Base-by-base conservation (phyloP, 257 asterid genomes). In the Jasminum sambac region DNA sequence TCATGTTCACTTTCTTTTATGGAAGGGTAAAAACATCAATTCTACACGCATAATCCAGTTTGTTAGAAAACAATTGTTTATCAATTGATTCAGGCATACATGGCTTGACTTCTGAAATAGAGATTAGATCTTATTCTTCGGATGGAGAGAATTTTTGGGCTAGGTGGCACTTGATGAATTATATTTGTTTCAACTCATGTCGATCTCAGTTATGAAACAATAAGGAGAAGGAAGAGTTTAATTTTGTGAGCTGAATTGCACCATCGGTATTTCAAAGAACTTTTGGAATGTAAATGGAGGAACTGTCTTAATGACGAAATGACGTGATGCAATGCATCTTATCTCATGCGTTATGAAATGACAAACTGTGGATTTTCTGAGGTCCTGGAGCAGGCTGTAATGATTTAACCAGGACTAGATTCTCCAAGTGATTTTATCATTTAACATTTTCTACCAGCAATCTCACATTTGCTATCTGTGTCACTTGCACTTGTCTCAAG, bases 141-240 rank as follows among this genome's bases (percentile, higher is more conserved):
- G 7, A 4, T 19, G 21, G 12, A 64, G 40, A 23, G n/a, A 5
- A 21, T 64, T 10, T 25, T 38, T 64, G 55, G 21, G 41, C 36
- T 55, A 1, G 57, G 8, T 46, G 77, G 66, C 13, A 39, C 26
- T 50, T 17, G 14, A 23, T 52, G 25, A 62, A 10, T 46, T 46
- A 25, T 24, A 48, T 39, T 21, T 58, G 58, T 44, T 12, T 11
- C 40, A 59, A 42, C 63, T 46, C 67, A 58, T 65, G 40, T 34
- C 66, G 46, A 23, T 19, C 48, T 42, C 36, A 52, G 34, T 41
- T 48, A 34, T 50, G 63, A 48, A 46, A 44, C 63, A 50, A 36
- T n/a, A 58, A 30, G 52, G 36, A 25, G 13, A 14, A 38, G 30
- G 26, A 64, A 57, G 4, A 39, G 30, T 41, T 40, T 19, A 25